Conservation (phyloP, 148 eudicot genomes). For the Rhododendron kiyosumense region DNA sequence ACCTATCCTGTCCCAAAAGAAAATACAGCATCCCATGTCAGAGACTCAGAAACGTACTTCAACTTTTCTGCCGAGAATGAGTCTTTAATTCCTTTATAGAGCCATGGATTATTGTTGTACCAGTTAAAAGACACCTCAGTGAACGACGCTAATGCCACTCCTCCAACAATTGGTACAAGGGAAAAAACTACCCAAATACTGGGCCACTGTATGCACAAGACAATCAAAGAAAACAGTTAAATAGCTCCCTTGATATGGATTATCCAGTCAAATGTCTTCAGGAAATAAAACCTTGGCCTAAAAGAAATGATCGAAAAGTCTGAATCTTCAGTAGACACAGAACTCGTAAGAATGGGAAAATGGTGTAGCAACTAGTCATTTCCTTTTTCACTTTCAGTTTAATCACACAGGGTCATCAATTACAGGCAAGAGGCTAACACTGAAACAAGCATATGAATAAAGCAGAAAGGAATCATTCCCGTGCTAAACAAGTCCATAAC, state of each 20-base stretch:
- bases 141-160: conserved; percentile 78
- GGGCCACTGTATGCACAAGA: conserved; percentile 14
- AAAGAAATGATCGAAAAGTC: neutral
- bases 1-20: conserved; percentile 48
- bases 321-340: neutral
- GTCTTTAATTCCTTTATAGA: neutral
- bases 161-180: conserved; percentile 75
- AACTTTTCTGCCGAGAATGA: neutral
- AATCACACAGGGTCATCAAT: neutral
- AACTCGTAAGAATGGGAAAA: neutral
- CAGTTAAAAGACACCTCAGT: conserved; percentile 84
- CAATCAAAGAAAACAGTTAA: conserved; percentile 4
- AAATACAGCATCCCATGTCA: neutral
- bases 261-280: neutral
- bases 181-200: conserved; percentile 61
- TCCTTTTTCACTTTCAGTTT: neutral
- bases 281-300: neutral
- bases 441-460: neutral
- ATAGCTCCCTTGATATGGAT: conserved; percentile 5
- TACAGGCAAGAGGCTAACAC: neutral
- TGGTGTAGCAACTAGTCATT: neutral
- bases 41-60: neutral
- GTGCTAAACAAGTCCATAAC: neutral
- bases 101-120: conserved; percentile 20
- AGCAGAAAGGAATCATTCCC: neutral